Base-by-base conservation (phyloP, 2,329 filamentous ascomycete genomes). In the Botryotinia narcissicola region DNA sequence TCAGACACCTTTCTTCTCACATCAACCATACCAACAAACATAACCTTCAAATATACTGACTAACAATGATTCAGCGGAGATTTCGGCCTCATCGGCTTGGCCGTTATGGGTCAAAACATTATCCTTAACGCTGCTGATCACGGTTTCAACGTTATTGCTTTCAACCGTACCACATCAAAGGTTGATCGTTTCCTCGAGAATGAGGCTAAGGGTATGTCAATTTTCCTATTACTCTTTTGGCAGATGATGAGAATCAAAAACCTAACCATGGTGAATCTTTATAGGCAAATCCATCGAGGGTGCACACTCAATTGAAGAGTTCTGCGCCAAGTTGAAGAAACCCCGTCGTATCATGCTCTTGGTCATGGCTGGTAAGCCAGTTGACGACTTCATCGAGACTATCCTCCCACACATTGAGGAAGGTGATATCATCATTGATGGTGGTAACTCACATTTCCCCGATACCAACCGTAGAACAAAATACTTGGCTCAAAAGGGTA, bases 351-450 rank as follows among this genome's bases (percentile, higher is more conserved):
- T 99, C 85, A 99, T 99, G 96, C 90, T 99, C 82, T 92, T 99
- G 80, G 96, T 99, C 86, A 97, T 98, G 92, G 96, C 96, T 81
- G 96, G 96, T 82, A 93, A 96, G 88, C 92, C 96, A 77, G 96
- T 99, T 80, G 96, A 99, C 84, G 93, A 97, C 88, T 98, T 97
- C 92, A 98, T 99, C 82, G 94, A 98, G 89, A 91, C 91, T 80
- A 92, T 99, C 78, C 88, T 98, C 76, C 94, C 92, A 78, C 90
- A 93, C 82, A 87, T 95, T 78, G 91, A 94, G 83, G 83, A 89
- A 81, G 95, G 94, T 79, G 96, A 99, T 84, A 98, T 99, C 89
- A 97, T 99, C 88, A 98, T 99, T 82, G 96, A 99, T 83, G 96
- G 96, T 84, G 96, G 94, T 81, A 98, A 99, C 92, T 98, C 95